A percentile compares a stretch with the other conserved stretches of the same genome.
Conservation (phyloP, 1,284 basidiomycete species). For the Entoloma clypeatum region DNA sequence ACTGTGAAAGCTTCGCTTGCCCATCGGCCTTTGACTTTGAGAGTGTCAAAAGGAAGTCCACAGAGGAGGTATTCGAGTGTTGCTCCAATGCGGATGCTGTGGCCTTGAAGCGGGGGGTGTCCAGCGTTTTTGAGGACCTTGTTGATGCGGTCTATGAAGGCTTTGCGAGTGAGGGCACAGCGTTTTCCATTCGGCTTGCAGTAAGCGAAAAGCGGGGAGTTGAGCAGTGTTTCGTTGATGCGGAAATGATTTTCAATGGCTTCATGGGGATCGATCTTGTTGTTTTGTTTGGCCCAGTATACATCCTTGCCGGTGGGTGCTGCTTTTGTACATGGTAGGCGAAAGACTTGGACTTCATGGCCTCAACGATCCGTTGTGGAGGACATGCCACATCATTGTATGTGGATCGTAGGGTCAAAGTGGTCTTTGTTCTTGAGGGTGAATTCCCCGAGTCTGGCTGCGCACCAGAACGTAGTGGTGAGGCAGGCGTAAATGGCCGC, state of each 20-base stretch:
- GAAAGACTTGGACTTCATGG: constrained; percentile 21
- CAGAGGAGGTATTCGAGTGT: constrained; percentile 13
- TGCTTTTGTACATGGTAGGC: constrained; percentile 30
- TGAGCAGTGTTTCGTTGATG: constrained; percentile 4
- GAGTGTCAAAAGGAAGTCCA: constrained; percentile 24
- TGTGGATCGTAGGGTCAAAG: constrained; percentile 23
- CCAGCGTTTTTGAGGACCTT: constrained; percentile 18
- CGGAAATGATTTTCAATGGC: constrained; percentile 3
- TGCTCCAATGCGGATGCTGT: constrained; percentile 32
- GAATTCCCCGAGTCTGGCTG: constrained; percentile 33
- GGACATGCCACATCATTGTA: constrained; percentile 18
- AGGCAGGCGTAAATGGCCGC: constrained; percentile 32
- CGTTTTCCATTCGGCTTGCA: background rate
- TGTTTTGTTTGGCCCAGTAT: constrained; percentile 6
- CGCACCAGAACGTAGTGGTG: constrained; percentile 30
- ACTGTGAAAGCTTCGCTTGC: constrained; percentile 13
- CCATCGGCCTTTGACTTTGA: constrained; percentile 20
- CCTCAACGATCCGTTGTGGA: constrained; percentile 16
- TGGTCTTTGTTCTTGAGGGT: constrained; percentile 23
- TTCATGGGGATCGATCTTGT: constrained; percentile 2
- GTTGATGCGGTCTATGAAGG: constrained; percentile 18
- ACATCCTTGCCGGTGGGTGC: constrained; percentile 18
- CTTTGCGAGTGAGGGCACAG: constrained; percentile 9
- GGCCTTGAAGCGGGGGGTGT: constrained; percentile 18
- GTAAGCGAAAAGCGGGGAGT: constrained; percentile 9